Base-by-base conservation (phyloP, 179 eudicot species). In the Silene noctiflora region DNA sequence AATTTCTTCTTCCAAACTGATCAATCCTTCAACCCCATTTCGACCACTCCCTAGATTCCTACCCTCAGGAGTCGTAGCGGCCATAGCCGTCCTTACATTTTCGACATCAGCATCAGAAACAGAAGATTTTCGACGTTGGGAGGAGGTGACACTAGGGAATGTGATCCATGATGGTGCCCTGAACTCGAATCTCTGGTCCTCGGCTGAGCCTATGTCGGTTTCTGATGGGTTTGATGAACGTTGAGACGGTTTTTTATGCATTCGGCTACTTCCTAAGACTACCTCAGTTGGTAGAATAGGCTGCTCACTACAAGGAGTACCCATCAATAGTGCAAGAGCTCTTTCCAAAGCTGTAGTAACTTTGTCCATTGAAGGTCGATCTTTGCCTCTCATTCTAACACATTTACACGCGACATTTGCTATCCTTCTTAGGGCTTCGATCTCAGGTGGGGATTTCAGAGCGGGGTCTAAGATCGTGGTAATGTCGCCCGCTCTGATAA, bases 101-200 rank as follows among this genome's bases (percentile, higher is more conserved):
- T 86, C 87, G 11, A 83, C 83, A 53, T 94, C 98, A 0, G 87
- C 89, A 14, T 94, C 98, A 6, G 93, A 92, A 42, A 82, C 93
- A 1, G 97, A 92, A 1, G 98, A 94, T 68, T 94, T 94, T 70
- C 97, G 79, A 67, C 98, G 87, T 83, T 92, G 97, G 0, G 98
- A 94, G 16, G 98, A 94, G 3, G 97, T 86, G 2, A 94, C 96
- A 59, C 98, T 94, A 0, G 98, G 97, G 39, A 94, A 94, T 0
- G 98, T 94, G 24, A 94, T 94, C 98, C 98, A 94, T 0, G 98
- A 94, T 0, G 97, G 97, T 17, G 98, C 98, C 72, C 98, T 83
- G 27, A 92, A 89, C 86, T 94, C 98, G 20, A 84, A 69, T 71
- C 94, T 81, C 19, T 85, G 96, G 79, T 94, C 97, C 76, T 91